A percentile compares a stretch with the other conserved stretches of the same genome.
Evolutionary conservation across 2,329 filamentous ascomycete genomes (phyloP).

Genomic region (Ascomycota sp.): DNA sequence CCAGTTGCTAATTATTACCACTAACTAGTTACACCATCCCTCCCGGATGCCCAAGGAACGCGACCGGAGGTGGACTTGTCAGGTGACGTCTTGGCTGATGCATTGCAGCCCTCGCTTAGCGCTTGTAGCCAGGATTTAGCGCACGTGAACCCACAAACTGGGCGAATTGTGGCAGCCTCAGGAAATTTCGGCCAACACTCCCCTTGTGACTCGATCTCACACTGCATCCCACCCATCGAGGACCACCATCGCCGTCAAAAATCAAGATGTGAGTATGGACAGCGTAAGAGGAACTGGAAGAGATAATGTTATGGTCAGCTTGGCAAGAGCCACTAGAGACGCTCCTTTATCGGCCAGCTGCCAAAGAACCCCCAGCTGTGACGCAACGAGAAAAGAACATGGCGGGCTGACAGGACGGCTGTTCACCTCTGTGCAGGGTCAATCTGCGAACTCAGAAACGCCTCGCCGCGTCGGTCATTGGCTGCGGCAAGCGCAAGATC

Average conservation of each 20-base stretch:
- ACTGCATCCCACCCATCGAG: slow-evolving; percentile 15
- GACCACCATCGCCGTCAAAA: slow-evolving; percentile 19
- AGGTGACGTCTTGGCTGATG: slow-evolving; percentile 4
- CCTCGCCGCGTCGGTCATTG: slow-evolving; percentile 93
- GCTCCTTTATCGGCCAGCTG: not conserved
- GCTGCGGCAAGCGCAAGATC: slow-evolving; percentile 99
- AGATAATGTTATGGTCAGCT: not conserved
- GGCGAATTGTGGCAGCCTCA: slow-evolving; percentile 13
- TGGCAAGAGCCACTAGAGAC: not conserved
- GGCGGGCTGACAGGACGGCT: slow-evolving; percentile 9
- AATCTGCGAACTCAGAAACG: slow-evolving; percentile 99
- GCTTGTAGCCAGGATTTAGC: slow-evolving; percentile 9
- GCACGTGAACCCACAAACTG: slow-evolving; percentile 21
- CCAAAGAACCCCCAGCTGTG: not conserved
- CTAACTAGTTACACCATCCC: too few species aligned
- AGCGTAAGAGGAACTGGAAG: slow-evolving; percentile 2
- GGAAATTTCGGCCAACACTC: slow-evolving; percentile 19
- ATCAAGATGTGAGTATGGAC: slow-evolving; percentile 21
- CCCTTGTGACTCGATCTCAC: slow-evolving; percentile 18
- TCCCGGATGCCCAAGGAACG: too few species aligned
- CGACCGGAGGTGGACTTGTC: too few species aligned
- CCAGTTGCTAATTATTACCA: too few species aligned
- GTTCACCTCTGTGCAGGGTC: slow-evolving; percentile 44
- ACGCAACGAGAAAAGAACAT: not conserved
- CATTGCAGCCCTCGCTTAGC: slow-evolving; percentile 20